Base-by-base conservation (phyloP, 768 basidiomycete genomes). In the Leccinum truebloodii region DNA sequence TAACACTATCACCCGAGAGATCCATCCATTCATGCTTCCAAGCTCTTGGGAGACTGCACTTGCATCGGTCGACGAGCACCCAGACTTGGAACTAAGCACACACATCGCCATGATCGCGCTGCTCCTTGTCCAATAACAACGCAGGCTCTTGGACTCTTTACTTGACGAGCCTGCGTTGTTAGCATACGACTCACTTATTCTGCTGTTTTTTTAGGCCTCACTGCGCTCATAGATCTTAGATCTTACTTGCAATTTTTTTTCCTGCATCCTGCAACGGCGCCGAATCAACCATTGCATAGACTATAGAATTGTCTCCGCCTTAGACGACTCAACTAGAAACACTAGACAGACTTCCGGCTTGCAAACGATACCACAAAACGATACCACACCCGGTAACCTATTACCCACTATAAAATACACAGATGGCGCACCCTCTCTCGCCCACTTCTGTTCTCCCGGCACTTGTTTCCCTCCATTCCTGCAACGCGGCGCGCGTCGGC, bases 401-500 rank as follows among this genome's bases (percentile, higher is more conserved):
- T 49, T 26, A 49, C 7, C 10, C 28, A 32, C 49, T 37, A 41
- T 6, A 41, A 39, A 24, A 24, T 50, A n/a, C 16, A 55, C 44
- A 32, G 22, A 74, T 71, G 71, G 48, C 41, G 1, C 59, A 56
- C 55, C 13, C 55, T 1, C 59, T 63, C 39, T 49, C 82, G 9
- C 86, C 86, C 1, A 82, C 84, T 1, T 63, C 77, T 8, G 78
- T 78, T 60, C 82, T 91, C n/a, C 88, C 86, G 3, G 75, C 82
- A 3, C 82, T 90, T n/a, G 70, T 73, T 20, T 71, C 68, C 22
- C 78, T 87, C 6, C 54, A 70, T 46, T 46, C 69, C 60, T 73
- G 69, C 58, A 71, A 79, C 16, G 71, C 79, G 0, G 64, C 67
- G 22, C 70, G 75, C 14, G 70, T 89, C 35, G 62, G 69, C 26